Base-by-base conservation (phyloP, 2,329 filamentous ascomycete genomes). In the Aspergillus aculeatinus region DNA sequence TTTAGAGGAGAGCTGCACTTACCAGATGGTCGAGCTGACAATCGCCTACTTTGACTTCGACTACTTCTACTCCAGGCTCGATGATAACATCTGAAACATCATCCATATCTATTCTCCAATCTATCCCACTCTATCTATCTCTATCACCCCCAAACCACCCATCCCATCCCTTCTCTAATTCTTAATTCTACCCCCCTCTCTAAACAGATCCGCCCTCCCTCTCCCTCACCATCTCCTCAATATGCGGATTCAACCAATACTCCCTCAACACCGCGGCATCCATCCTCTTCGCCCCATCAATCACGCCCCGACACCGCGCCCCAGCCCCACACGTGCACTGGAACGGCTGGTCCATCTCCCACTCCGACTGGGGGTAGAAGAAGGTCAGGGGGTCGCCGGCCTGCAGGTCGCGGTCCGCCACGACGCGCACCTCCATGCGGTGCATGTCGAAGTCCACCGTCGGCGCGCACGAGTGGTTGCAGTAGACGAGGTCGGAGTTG, bases 391-490 rank as follows among this genome's bases (percentile, higher is more conserved):
- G 66, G 55, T 81, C 79, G 1, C 78, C 79, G 3, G 60, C 66
- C 48, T 72, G 71, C 62, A 81, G 62, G 11, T 74, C 74, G 48
- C 72, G 71, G 52, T 77, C 67, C 48, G 75, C 71, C 9, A 73
- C 73, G 1, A 77, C 76, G 7, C 76, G 73, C 44, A 77, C 71
- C 56, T 79, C 76, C 71, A 76, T 74, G 55, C 70, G 71, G 21
- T 66, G 60, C 72, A 84, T 83, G 65, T 85, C 82, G 65, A 86
- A 84, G 55, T 83, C 77, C 14, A 86, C 63, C 3, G 78, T 79
- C 0, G 84, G 84, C 11, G 68, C 71, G 70, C 82, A 86, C 2
- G 79, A 82, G 71, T 86, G 83, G 72, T 86, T 86, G 74, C 82
- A 79, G 71, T 79, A 86, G 25, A 85, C 79, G 11, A 86, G 74